These are phyloP conservation scores for Bipolaris oryzae DNA, from an alignment of 2,329 filamentous ascomycete species.

Conservation along the genomic window DNA sequence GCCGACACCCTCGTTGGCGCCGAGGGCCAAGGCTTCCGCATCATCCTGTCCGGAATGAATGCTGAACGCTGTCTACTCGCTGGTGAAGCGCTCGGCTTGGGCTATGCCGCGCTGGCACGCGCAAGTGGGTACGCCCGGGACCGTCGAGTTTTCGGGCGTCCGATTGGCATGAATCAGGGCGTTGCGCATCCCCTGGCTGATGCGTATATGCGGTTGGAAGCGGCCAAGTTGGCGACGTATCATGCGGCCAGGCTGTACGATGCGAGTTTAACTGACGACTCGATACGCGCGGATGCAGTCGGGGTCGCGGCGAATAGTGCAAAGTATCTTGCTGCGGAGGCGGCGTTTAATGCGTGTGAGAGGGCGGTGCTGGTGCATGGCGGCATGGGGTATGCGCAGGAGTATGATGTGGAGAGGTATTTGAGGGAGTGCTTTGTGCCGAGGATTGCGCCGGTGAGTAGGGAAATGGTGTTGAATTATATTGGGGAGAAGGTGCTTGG, in stretches of 20 bases:
- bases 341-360: slow-evolving; percentile 66
- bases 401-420: slow-evolving; percentile 68
- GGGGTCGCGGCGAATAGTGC: slow-evolving; percentile 63
- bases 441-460: slow-evolving; percentile 64
- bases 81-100: slow-evolving; percentile 79
- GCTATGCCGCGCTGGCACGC: slow-evolving; percentile 66
- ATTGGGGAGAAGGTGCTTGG: slow-evolving; percentile 71
- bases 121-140: slow-evolving; percentile 57
- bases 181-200: slow-evolving; percentile 65
- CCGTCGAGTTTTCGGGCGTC: slow-evolving; percentile 60
- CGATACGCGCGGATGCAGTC: slow-evolving; percentile 47
- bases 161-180: slow-evolving; percentile 66
- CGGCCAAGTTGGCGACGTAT: slow-evolving; percentile 66
- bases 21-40: slow-evolving; percentile 78
- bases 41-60: slow-evolving; percentile 60
- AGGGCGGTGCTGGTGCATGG: slow-evolving; percentile 62
- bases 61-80: slow-evolving; percentile 60
- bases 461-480: slow-evolving; percentile 79
- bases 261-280: slow-evolving; percentile 41
- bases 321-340: slow-evolving; percentile 66
- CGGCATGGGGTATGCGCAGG: slow-evolving; percentile 68
- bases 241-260: slow-evolving; percentile 66
- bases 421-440: slow-evolving; percentile 65
- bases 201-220: slow-evolving; percentile 67
- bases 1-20: slow-evolving; percentile 69